Conservation (phyloP, 768 basidiomycete genomes). For the Cystobasidiopsis lactophilus region DNA sequence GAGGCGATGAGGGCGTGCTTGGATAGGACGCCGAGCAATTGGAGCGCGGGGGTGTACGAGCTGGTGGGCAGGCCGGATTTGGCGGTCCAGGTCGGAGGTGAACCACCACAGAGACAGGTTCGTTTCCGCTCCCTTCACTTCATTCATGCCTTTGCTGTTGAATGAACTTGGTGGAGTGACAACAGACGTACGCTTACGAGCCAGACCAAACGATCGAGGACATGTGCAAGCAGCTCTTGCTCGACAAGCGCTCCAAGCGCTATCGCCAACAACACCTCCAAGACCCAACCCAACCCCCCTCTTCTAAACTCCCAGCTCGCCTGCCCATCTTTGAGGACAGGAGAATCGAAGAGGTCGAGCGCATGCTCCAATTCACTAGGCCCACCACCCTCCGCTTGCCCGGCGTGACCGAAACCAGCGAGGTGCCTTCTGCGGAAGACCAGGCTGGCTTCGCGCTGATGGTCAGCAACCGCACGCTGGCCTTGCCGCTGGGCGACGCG, state of each 20-base stretch:
- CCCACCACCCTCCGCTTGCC: slow-evolving; percentile 35
- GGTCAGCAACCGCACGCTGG: slow-evolving; percentile 68
- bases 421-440: slow-evolving; percentile 29
- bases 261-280: no score
- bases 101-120: not conserved
- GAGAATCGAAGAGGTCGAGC: slow-evolving; percentile 69
- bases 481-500: slow-evolving; percentile 68
- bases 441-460: slow-evolving; percentile 60
- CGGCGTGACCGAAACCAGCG: not conserved
- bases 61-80: slow-evolving; percentile 55
- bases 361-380: slow-evolving; percentile 64
- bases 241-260: no score
- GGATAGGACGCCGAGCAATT: slow-evolving; percentile 46
- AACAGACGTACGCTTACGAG: no score
- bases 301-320: no score
- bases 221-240: no score
- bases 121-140: no score
- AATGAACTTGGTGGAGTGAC: no score
- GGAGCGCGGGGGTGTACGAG: slow-evolving; percentile 46
- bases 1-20: slow-evolving; percentile 75
- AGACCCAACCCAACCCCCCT: no score
- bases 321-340: slow-evolving; percentile 67
- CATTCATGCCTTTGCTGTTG: no score
- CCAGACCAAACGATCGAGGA: no score
- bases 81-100: slow-evolving; percentile 25